A percentile compares a stretch with the other conserved stretches of the same genome.
These are phyloP conservation scores for Hymenoscyphus albidus DNA, from an alignment of 2,329 filamentous ascomycete species.

Conservation along the genomic window DNA sequence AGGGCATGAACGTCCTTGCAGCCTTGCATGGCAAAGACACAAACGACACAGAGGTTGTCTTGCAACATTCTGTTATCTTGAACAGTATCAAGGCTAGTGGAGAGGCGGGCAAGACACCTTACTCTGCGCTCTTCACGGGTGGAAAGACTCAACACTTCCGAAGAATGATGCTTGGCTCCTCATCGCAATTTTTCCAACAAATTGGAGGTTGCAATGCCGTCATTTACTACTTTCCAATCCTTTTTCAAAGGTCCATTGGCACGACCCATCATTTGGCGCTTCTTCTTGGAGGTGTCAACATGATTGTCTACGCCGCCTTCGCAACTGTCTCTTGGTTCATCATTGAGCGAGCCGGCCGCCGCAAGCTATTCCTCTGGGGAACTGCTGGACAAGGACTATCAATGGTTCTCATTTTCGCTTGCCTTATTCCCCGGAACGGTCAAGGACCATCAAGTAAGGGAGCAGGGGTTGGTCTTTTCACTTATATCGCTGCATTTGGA, in stretches of 20 bases:
- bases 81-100: constrained; percentile 39
- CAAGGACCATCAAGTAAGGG: constrained; percentile 32
- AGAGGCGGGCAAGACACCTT: constrained; percentile 31
- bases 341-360: constrained; percentile 59
- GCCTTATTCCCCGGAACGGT: constrained; percentile 34
- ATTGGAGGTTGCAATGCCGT: constrained; percentile 43
- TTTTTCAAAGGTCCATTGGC: constrained; percentile 47
- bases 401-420: constrained; percentile 55
- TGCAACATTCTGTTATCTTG: constrained; percentile 35
- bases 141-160: constrained; percentile 53
- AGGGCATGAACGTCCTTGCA: constrained; percentile 94
- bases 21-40: constrained; percentile 74
- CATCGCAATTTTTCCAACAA: constrained; percentile 52
- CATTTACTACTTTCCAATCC: constrained; percentile 48
- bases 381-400: constrained; percentile 59
- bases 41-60: constrained; percentile 40
- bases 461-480: constrained; percentile 53
- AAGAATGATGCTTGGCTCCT: constrained; percentile 48
- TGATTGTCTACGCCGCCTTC: constrained; percentile 52
- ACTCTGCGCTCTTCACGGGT: constrained; percentile 46
- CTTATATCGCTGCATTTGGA: constrained; percentile 60
- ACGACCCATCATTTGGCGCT: constrained; percentile 47
- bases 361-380: constrained; percentile 69
- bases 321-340: constrained; percentile 50
- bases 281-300: constrained; percentile 52